Base-by-base conservation (phyloP, 2,329 filamentous ascomycete species). In the Monosporascus sp. region DNA sequence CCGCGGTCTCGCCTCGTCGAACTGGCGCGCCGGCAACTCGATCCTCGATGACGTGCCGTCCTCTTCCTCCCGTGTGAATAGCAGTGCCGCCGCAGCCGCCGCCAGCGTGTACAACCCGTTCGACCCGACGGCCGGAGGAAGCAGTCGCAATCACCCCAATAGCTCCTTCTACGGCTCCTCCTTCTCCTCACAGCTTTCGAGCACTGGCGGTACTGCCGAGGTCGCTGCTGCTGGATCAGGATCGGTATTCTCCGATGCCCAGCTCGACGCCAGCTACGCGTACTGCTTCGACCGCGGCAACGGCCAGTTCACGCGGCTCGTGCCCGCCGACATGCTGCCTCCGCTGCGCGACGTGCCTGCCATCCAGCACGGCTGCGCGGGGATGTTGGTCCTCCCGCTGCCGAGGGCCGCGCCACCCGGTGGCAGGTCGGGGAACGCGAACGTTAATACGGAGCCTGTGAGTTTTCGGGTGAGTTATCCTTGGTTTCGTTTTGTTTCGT, bases 261-360 rank as follows among this genome's bases (percentile, higher is more conserved):
- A 65, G 48, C 57, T 68, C 14, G 64, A 70, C 16, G 27, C 53
- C 37, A 61, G 65, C 16, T 78, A 73, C 52, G 74, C 71, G 2
- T 85, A 85, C 63, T 82, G 74, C 57, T 74, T 79, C 50, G 74
- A 78, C 50, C 67, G 81, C 7, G 76, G 76, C 8, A 75, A 82
- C 54, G 81, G 81, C 3, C 68, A 71, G 47, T 78, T 74, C 54
- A 83, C 81, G 5, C 72, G 77, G 3, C 74, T 85, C 1, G 70
- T 85, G 16, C 79, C 79, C 0, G 81, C 78, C 0, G 82, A 85
- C 56, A 70, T 74, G 68, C 66, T 85, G 11, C 77, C 35, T 74
- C 69, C 63, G 50, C 76, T 77, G 17, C 72, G 63, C 38, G 66
- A 75, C 45, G 68, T 84, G 5, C 74, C 77, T 2, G 60, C 71